Evolutionary conservation across 768 basidiomycete species (phyloP), one percentile per base, ranked within the genome.

Genomic region (Mrakia blollopis): DNA sequence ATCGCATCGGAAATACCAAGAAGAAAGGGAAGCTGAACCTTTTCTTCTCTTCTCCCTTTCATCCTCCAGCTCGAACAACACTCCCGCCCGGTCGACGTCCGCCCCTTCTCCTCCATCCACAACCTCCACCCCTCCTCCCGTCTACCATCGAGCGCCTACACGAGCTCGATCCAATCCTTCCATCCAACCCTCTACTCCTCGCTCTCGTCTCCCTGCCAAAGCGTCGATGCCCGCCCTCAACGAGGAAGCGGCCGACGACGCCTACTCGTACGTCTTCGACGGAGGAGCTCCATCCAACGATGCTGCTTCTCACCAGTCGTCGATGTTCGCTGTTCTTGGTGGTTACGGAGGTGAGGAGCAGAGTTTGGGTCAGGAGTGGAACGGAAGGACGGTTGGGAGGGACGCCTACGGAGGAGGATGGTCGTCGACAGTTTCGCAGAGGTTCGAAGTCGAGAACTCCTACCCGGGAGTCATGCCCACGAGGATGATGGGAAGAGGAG

Each of bases 321-420:
- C 73, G 37, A 74, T 74, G 61, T 74, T 74, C 41, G 73, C 73
- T n/a, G 35, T 63, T 13, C 47, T 74, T 23, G 73, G 73, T 41
- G 73, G 73, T 25, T 74, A 74, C 73, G 73, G 73, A 47, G 73
- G 73, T 25, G 73, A 74, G 63, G 30, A 25, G 54, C 73, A 74
- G 57, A 63, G 61, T 23, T 21, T 74, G 23, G 73, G 61, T 23
- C 73, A 74, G 47, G 60, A 61, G 41, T 74, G 73, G 73, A 57
- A 74, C 32, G 25, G 25, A 5, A 61, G 73, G 57, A 72, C 72
- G 57, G 73, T 74, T 23, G 61, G 73, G 16, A 37, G 52, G 50
- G 72, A 72, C 52, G 50, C 50, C 35, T 72, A 52, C 50, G 72
- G 72, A 37, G n/a, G 72, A 57, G 52, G 52, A 57, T 54, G 52